Percentiles rank a stretch among this genome's conserved stretches.
phyloP scores from a whole-genome alignment of 306 rosid species.

The Dalbergia cochinchinensis region DNA sequence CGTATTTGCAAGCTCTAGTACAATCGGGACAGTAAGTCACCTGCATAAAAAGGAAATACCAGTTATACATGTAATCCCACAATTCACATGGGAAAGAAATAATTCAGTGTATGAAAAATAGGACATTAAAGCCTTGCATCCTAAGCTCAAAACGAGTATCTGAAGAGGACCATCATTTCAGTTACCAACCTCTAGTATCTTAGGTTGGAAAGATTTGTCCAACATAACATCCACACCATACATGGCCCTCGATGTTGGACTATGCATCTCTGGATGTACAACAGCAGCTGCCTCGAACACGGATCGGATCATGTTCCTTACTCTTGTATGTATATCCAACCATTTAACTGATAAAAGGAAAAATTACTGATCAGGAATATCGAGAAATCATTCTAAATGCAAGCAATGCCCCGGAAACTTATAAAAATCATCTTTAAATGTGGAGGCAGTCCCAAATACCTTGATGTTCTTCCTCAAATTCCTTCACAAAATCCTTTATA shows the following conservation, averaged over 20 bases:
- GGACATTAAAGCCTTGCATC: not conserved
- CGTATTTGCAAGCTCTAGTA: slow-evolving; percentile 87
- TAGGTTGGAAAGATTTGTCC: slow-evolving; percentile 77
- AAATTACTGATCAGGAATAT: not conserved
- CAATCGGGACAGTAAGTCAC: slow-evolving; percentile 99
- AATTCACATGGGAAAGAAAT: slow-evolving; percentile 17
- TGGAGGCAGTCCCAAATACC: slow-evolving; percentile 56
- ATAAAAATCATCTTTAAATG: slow-evolving; percentile 14
- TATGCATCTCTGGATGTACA: slow-evolving; percentile 91
- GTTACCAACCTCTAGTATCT: slow-evolving; percentile 83
- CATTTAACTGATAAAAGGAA: slow-evolving; percentile 70
- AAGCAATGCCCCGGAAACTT: slow-evolving; percentile 1
- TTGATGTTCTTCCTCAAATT: slow-evolving; percentile 92
- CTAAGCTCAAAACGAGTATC: slow-evolving; percentile 22
- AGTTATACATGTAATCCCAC: slow-evolving; percentile 3
- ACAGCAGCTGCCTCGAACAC: slow-evolving; percentile 87
- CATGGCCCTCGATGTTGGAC: slow-evolving; percentile 82
- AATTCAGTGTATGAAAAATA: not conserved
- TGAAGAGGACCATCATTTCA: slow-evolving; percentile 6
- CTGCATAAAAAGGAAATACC: slow-evolving; percentile 50
- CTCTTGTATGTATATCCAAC: slow-evolving; percentile 78
- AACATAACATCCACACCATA: slow-evolving; percentile 97
- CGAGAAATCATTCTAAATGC: slow-evolving; percentile 13
- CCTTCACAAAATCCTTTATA: slow-evolving; percentile 75
- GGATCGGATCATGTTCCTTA: slow-evolving; percentile 72